A percentile compares a stretch with the other conserved stretches of the same genome.
These are phyloP conservation scores for Capronia americana DNA, from an alignment of 2,329 filamentous ascomycete species.

Conservation along the genomic window DNA sequence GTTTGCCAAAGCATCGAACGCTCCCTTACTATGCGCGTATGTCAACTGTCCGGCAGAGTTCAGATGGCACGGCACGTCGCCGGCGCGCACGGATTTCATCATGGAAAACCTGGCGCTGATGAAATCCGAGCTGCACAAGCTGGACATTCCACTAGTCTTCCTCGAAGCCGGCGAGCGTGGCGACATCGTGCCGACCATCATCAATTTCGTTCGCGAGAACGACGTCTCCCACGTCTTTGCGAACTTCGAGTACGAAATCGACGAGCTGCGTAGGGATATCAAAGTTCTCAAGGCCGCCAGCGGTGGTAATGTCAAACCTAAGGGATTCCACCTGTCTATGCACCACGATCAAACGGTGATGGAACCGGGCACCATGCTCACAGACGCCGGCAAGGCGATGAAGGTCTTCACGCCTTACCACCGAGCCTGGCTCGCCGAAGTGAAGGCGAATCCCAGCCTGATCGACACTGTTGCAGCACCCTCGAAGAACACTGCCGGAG, in stretches of 20 bases:
- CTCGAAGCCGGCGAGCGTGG: conserved; percentile 51
- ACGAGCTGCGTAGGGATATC: conserved; percentile 55
- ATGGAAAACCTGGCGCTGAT: conserved; percentile 53
- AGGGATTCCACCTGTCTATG: conserved; percentile 49
- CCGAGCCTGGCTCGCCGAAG: conserved; percentile 53
- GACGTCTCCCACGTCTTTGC: conserved; percentile 56
- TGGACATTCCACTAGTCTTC: conserved; percentile 58
- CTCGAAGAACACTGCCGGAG: conserved; percentile 44
- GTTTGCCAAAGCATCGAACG: conserved; percentile 53
- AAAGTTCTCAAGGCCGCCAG: conserved; percentile 49
- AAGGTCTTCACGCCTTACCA: conserved; percentile 62
- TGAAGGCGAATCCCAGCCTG: conserved; percentile 52
- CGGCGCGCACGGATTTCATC: conserved; percentile 58
- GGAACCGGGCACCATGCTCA: conserved; percentile 53
- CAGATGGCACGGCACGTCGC: conserved; percentile 58
- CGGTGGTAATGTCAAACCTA: conserved; percentile 35
- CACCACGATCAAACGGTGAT: conserved; percentile 59
- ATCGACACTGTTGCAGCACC: conserved; percentile 53
- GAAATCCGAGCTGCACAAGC: conserved; percentile 54
- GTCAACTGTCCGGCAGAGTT: conserved; percentile 56
- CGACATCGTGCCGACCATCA: conserved; percentile 50
- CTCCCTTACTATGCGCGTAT: conserved; percentile 54
- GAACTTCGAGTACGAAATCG: conserved; percentile 56
- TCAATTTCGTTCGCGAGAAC: conserved; percentile 54
- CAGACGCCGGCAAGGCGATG: conserved; percentile 53